Percentiles rank a stretch among this genome's conserved stretches.
These are phyloP conservation scores for Tubosaeta sp. DNA, from an alignment of 768 basidiomycete species.

Conservation along the genomic window DNA sequence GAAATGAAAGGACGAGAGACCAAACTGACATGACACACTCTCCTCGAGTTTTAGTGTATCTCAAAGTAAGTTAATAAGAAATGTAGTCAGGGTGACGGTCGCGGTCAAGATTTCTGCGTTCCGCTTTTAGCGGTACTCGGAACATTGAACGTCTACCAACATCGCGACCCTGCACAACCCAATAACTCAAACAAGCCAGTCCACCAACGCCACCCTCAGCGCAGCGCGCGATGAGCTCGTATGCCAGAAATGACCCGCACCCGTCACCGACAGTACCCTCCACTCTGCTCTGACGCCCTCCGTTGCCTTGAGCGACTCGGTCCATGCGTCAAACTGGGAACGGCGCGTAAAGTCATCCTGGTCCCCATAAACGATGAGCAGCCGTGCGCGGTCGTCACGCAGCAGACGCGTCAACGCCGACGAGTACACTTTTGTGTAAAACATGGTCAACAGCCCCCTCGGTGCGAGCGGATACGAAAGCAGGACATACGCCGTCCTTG, in stretches of 20 bases:
- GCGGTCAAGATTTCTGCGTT: slow-evolving; percentile 17
- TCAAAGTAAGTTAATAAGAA: slow-evolving; percentile 1
- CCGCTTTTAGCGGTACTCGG: slow-evolving; percentile 11
- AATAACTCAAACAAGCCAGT: slow-evolving; percentile 18
- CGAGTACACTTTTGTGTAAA: slow-evolving; percentile 54
- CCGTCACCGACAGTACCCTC: slow-evolving; percentile 36
- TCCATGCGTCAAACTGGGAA: slow-evolving; percentile 55
- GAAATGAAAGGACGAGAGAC: slow-evolving; percentile 6
- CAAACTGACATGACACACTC: slow-evolving; percentile 27
- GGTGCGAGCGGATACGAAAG: slow-evolving; percentile 76
- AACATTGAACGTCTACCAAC: neutral
- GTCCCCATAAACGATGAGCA: slow-evolving; percentile 67
- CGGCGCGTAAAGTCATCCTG: slow-evolving; percentile 65
- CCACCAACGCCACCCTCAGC: slow-evolving; percentile 17
- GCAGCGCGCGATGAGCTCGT: slow-evolving; percentile 27
- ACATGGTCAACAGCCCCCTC: slow-evolving; percentile 63
- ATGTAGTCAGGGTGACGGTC: slow-evolving; percentile 24
- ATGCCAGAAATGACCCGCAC: slow-evolving; percentile 68
- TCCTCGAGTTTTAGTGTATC: slow-evolving; percentile 7
- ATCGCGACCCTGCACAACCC: neutral
- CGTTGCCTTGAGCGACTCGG: slow-evolving; percentile 31
- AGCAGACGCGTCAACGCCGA: slow-evolving; percentile 49
- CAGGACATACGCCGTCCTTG: slow-evolving; percentile 61
- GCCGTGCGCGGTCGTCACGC: slow-evolving; percentile 39
- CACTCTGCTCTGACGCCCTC: slow-evolving; percentile 26